Evolutionary conservation across 2,329 filamentous ascomycete species (phyloP), one percentile per base, ranked within the genome.

Genomic region (Camillea tinctor): DNA sequence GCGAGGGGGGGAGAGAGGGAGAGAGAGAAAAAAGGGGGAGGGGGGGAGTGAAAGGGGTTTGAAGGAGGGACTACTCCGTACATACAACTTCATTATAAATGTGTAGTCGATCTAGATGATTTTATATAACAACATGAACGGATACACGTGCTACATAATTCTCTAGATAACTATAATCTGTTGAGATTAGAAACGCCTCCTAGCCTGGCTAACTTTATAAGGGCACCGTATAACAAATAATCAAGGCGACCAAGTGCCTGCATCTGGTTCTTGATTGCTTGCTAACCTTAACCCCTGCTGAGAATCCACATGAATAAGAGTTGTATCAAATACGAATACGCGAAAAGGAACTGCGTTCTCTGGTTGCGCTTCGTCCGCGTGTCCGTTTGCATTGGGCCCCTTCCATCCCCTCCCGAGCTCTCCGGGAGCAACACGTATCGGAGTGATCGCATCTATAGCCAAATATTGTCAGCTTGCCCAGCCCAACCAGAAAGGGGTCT

Each of bases 381-480:
- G 62, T 96, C 90, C 68, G 83, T 84, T 73, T 85, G 80, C 83
- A 88, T 85, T 62, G 88, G 82, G 67, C 85, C 84, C 30, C 86
- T 83, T 57, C 83, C 84, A 69, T 89, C 87, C 59, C 80, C 87
- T 60, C 81, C 82, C 1, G 88, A 83, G 61, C 86, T 92, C 73
- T 97, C 93, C 0, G 95, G 95, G 4, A 99, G 85, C 15, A 99
- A 84, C 23, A 99, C 95, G 71, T 99, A 99, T 80, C 96, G 93
- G 63, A 99, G 79, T 17, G 94, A 98, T 60, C 95, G 90, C 74
- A 99, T 89, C 92, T 96, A 62, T 30, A 30, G 26, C 26, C 26
- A 44, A 44, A 44, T n/a, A 15, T 44, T 44, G 4, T 57, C 36
- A 44, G 36, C 17, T 5, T 7, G 2, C 36, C 36, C 11, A 15